Evolutionary conservation across 192 early-diverging fungal genomes (phyloP).

Genomic region (Coemansia sp.): DNA sequence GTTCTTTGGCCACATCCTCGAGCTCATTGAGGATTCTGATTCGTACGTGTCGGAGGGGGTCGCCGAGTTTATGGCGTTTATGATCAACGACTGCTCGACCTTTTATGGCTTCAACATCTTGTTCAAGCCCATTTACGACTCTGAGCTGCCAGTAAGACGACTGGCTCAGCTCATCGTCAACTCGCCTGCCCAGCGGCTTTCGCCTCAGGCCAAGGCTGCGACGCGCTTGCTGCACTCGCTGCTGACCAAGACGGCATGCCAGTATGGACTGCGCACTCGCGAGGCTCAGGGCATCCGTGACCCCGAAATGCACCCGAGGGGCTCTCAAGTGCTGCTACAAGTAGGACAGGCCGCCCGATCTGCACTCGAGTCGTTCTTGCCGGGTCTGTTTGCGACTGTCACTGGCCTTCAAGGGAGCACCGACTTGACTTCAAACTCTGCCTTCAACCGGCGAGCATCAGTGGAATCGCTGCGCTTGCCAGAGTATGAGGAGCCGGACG

Average conservation of each 20-base stretch:
- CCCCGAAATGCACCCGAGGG: slow-evolving; percentile 37
- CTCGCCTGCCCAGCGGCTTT: slow-evolving; percentile 44
- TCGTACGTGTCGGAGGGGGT: slow-evolving; percentile 25
- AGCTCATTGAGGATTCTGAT: slow-evolving; percentile 45
- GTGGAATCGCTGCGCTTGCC: slow-evolving; percentile 42
- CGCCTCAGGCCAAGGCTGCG: slow-evolving; percentile 40
- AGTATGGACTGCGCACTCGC: slow-evolving; percentile 48
- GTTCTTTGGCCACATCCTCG: slow-evolving; percentile 34
- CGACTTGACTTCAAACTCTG: slow-evolving; percentile 46
- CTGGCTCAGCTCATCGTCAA: slow-evolving; percentile 52
- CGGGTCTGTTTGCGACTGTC: slow-evolving; percentile 48
- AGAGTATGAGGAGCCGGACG: slow-evolving; percentile 46
- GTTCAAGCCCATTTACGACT: slow-evolving; percentile 50
- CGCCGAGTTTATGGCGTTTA: slow-evolving; percentile 44
- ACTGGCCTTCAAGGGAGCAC: slow-evolving; percentile 46
- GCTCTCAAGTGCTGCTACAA: slow-evolving; percentile 48
- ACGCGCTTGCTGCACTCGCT: slow-evolving; percentile 38
- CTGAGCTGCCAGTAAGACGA: slow-evolving; percentile 40
- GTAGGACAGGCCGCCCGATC: slow-evolving; percentile 40
- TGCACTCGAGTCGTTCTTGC: slow-evolving; percentile 48
- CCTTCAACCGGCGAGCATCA: slow-evolving; percentile 42
- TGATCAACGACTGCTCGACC: slow-evolving; percentile 51
- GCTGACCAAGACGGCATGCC: slow-evolving; percentile 47
- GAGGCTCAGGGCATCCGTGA: slow-evolving; percentile 48
- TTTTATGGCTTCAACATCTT: slow-evolving; percentile 49